Percentiles rank a stretch among this genome's conserved stretches.
These are phyloP conservation scores for Colletotrichum graminicola DNA, from an alignment of 2,329 filamentous ascomycete species.

Conservation along the genomic window DNA sequence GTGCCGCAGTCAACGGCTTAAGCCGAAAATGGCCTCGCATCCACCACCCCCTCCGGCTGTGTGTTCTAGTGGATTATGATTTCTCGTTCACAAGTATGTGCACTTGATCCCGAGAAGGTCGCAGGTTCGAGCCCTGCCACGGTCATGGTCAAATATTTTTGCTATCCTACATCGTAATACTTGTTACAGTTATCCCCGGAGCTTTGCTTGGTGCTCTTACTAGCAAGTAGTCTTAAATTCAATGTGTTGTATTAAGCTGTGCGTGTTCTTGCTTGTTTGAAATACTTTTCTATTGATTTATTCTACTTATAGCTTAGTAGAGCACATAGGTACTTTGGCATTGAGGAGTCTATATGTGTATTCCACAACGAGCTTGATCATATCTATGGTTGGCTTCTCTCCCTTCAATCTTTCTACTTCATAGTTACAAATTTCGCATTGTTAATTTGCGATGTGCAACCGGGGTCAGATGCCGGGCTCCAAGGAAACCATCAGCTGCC, in stretches of 20 bases:
- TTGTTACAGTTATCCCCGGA: background rate
- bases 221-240: no score
- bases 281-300: background rate
- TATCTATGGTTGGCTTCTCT: no score
- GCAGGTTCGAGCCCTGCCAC: constrained; percentile 32
- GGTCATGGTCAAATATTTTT: constrained; percentile 18
- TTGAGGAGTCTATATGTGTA: no score
- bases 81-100: constrained; percentile 31
- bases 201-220: background rate
- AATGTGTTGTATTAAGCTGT: no score
- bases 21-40: background rate
- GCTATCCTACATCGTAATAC: background rate
- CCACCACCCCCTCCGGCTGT: constrained; percentile 11
- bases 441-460: no score
- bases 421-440: no score
- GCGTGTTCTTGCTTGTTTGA: no score
- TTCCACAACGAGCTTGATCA: no score
- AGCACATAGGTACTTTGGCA: no score
- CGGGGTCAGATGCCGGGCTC: no score
- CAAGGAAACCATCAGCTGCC: no score
- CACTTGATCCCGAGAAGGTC: constrained; percentile 29
- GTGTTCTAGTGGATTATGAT: constrained; percentile 33
- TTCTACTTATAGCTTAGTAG: background rate
- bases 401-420: no score
- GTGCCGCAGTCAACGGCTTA: background rate